phyloP scores from a whole-genome alignment of 1,139 yeast genomes.

The Geotrichum cucujoidarum region DNA sequence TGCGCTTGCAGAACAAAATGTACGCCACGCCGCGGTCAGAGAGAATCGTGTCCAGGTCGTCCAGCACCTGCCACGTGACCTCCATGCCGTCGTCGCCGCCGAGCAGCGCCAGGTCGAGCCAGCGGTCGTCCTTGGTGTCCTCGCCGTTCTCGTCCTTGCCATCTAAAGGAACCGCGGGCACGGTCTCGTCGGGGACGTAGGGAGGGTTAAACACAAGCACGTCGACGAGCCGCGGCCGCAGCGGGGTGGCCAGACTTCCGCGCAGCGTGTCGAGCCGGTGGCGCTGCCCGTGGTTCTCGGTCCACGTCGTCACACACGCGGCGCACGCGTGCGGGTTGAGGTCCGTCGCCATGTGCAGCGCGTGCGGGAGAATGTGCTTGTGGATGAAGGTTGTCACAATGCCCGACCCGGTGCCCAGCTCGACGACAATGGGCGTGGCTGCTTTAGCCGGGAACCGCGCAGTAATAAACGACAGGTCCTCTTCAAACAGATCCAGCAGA shows the following conservation, averaged over 20 bases:
- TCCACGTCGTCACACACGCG: slow-evolving; percentile 49
- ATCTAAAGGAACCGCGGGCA: slow-evolving; percentile 47
- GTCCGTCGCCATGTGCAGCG: slow-evolving; percentile 65
- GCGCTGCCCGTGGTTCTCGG: slow-evolving; percentile 42
- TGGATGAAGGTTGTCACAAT: slow-evolving; percentile 72
- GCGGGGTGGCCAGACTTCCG: slow-evolving; percentile 49
- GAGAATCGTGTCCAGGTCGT: slow-evolving; percentile 47
- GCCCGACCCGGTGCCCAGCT: slow-evolving; percentile 91
- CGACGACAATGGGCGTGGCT: slow-evolving; percentile 57
- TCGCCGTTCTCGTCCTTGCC: background rate
- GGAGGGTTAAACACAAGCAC: slow-evolving; percentile 88
- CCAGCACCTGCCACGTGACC: slow-evolving; percentile 62
- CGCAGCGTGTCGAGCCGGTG: slow-evolving; percentile 51
- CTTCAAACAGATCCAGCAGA: slow-evolving; percentile 71
- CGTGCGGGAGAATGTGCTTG: slow-evolving; percentile 44
- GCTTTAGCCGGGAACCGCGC: background rate
- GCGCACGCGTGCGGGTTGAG: slow-evolving; percentile 71
- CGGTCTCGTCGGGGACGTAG: slow-evolving; percentile 70
- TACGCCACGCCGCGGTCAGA: slow-evolving; percentile 67
- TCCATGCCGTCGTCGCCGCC: slow-evolving; percentile 93
- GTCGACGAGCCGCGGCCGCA: slow-evolving; percentile 53
- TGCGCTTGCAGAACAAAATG: slow-evolving; percentile 79
- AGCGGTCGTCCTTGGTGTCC: slow-evolving; percentile 46
- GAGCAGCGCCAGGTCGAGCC: slow-evolving; percentile 84
- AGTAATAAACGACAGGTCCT: slow-evolving; percentile 39